Evolutionary conservation across 805 yeast genomes (phyloP).

Genomic region (Schwanniomyces yamadae): DNA sequence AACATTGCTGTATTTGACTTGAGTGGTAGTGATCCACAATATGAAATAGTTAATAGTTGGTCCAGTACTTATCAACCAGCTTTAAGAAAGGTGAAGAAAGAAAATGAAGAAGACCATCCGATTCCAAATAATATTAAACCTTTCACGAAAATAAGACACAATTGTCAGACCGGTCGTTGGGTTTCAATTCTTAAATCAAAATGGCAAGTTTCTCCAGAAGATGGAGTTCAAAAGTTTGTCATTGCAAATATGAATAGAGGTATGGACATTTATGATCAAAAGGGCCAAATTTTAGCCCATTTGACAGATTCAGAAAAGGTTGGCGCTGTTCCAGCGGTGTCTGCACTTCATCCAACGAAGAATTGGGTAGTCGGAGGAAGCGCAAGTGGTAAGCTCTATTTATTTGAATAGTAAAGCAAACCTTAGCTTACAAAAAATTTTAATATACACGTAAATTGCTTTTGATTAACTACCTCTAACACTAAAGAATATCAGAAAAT

Average conservation of each 20-base stretch:
- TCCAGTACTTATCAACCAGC: slow-evolving; percentile 12
- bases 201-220: slow-evolving; percentile 77
- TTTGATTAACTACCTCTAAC: slow-evolving; percentile 5
- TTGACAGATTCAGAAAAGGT: slow-evolving; percentile 53
- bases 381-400: slow-evolving; percentile 84
- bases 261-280: slow-evolving; percentile 75
- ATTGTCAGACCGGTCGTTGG: slow-evolving; percentile 98
- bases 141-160: slow-evolving; percentile 66
- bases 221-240: slow-evolving; percentile 76
- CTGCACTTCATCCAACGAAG: slow-evolving; percentile 75
- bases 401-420: slow-evolving; percentile 50
- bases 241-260: slow-evolving; percentile 92
- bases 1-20: slow-evolving; percentile 64
- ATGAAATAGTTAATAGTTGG: slow-evolving; percentile 27
- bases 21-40: slow-evolving; percentile 38
- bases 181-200: slow-evolving; percentile 84
- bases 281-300: slow-evolving; percentile 79
- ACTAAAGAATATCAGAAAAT: slow-evolving; percentile 6
- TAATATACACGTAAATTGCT: slow-evolving; percentile 7
- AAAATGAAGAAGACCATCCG: slow-evolving; percentile 15
- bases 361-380: slow-evolving; percentile 95
- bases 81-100: slow-evolving; percentile 10
- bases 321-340: slow-evolving; percentile 93
- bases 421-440: not conserved
- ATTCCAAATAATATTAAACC: slow-evolving; percentile 53